phyloP scores from a whole-genome alignment of 179 eudicot species.

The Patellifolia procumbens region DNA sequence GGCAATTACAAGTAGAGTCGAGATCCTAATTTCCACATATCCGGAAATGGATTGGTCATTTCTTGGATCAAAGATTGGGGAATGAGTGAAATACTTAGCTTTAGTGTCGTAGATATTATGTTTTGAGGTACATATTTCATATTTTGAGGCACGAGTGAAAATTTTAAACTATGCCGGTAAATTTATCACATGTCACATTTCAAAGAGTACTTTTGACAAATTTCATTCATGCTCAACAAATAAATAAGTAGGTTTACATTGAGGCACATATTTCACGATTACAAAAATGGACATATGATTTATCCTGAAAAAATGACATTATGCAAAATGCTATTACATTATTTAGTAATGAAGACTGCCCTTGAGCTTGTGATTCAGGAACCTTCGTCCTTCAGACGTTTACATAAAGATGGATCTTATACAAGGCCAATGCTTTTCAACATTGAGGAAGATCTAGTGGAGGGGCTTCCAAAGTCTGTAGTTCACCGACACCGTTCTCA shows the following conservation, averaged over 20 bases:
- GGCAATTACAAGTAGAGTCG: too few relatives aligned
- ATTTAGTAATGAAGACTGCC: not conserved
- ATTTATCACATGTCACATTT: too few relatives aligned
- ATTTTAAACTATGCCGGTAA: too few relatives aligned
- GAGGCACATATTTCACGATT: not conserved
- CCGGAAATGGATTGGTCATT: too few relatives aligned
- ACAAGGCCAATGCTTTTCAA: not conserved
- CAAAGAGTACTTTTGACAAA: too few relatives aligned
- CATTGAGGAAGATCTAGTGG: constrained; percentile 33
- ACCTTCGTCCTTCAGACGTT: not conserved
- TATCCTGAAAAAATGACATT: not conserved
- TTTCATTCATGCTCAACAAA: too few relatives aligned
- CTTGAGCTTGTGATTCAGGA: not conserved
- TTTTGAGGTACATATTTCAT: too few relatives aligned
- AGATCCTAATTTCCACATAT: too few relatives aligned
- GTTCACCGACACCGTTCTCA: constrained; percentile 28
- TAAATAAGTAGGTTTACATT: not conserved
- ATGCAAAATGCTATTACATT: not conserved
- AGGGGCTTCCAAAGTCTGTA: constrained; percentile 24
- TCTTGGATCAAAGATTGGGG: too few relatives aligned
- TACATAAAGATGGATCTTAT: not conserved
- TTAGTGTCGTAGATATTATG: too few relatives aligned
- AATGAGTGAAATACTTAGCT: too few relatives aligned
- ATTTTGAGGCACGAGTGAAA: too few relatives aligned
- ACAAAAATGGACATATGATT: not conserved